Evolutionary conservation across 495 filamentous ascomycete species (phyloP).

Genomic region (Cenococcum geophilum): DNA sequence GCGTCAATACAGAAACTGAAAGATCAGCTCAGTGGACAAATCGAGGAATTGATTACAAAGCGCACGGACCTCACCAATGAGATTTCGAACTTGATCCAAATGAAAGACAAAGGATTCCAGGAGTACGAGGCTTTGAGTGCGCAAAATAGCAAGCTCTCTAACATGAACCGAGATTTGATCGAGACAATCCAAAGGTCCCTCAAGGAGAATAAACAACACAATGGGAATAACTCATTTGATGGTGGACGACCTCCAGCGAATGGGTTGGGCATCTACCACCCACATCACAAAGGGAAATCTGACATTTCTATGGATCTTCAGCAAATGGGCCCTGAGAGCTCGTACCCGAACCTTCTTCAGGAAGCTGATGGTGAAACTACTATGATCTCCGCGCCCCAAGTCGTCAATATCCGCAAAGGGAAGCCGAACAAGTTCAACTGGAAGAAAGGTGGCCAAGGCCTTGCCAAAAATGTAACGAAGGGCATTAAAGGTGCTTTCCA

Average conservation of each 20-base stretch:
- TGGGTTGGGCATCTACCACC: constrained; percentile 80
- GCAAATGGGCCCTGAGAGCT: constrained; percentile 33
- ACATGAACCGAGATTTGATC: constrained; percentile 90
- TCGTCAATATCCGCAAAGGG: constrained; percentile 86
- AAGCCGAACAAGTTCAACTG: constrained; percentile 95
- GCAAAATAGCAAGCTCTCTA: constrained; percentile 88
- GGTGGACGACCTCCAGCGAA: constrained; percentile 50
- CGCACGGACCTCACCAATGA: constrained; percentile 78
- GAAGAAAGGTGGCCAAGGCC: constrained; percentile 91
- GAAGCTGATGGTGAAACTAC: constrained; percentile 29
- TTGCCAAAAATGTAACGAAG: constrained; percentile 90
- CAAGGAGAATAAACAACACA: constrained; percentile 58
- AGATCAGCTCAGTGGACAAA: constrained; percentile 64
- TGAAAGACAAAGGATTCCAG: constrained; percentile 85
- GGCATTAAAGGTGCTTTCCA: constrained; percentile 72
- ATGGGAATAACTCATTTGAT: constrained; percentile 46
- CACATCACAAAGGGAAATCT: constrained; percentile 61
- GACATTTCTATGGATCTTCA: constrained; percentile 55
- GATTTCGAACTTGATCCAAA: constrained; percentile 65
- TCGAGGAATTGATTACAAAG: constrained; percentile 79
- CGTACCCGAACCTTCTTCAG: constrained; percentile 25
- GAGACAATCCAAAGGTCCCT: constrained; percentile 91
- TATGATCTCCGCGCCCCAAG: constrained; percentile 60
- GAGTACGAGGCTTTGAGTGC: constrained; percentile 91
- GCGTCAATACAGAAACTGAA: constrained; percentile 82